phyloP scores from a whole-genome alignment of 345 rosid genomes.

The Firmiana major region DNA sequence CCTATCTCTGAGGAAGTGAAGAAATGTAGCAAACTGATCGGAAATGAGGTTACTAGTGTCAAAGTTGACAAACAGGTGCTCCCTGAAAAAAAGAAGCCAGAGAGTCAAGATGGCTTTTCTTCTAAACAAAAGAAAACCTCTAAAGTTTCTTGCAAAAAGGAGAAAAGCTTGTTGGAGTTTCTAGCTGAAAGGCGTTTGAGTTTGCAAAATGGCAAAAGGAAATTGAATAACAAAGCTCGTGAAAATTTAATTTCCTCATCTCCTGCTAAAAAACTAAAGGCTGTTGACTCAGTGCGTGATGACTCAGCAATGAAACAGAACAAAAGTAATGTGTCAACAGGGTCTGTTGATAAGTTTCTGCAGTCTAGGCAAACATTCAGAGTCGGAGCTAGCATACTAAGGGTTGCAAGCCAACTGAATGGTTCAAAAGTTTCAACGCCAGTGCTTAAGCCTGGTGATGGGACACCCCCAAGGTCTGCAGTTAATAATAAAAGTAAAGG shows the following conservation, averaged over 20 bases:
- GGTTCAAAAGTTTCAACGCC: slow-evolving; percentile 26
- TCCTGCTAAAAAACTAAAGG: slow-evolving; percentile 40
- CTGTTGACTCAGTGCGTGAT: slow-evolving; percentile 26
- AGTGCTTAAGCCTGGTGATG: slow-evolving; percentile 20
- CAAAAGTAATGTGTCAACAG: slow-evolving; percentile 21
- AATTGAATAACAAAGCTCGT: slow-evolving; percentile 22
- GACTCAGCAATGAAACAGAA: slow-evolving; percentile 23
- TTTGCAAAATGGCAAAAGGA: slow-evolving; percentile 24
- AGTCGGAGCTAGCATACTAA: slow-evolving; percentile 43
- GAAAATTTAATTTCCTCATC: slow-evolving; percentile 19
- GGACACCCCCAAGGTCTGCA: slow-evolving; percentile 8
- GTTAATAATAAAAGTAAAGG: slow-evolving; percentile 25
- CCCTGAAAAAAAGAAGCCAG: slow-evolving; percentile 28
- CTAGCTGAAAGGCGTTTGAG: slow-evolving; percentile 40
- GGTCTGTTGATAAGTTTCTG: slow-evolving; percentile 21
- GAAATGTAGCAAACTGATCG: slow-evolving; percentile 19
- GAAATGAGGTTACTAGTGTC: slow-evolving; percentile 21
- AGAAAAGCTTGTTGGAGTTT: slow-evolving; percentile 58
- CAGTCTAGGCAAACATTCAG: slow-evolving; percentile 17
- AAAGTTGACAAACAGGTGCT: slow-evolving; percentile 24
- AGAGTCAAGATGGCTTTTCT: slow-evolving; percentile 23
- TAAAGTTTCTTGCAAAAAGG: slow-evolving; percentile 31
- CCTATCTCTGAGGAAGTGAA: slow-evolving; percentile 23
- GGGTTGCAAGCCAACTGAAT: slow-evolving; percentile 44
- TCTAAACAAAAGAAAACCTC: slow-evolving; percentile 32